Percentiles rank a stretch among this genome's conserved stretches.
These are phyloP conservation scores for Paramecium bursaria DNA, from an alignment of 73 alveolate genomes.

Conservation along the genomic window DNA sequence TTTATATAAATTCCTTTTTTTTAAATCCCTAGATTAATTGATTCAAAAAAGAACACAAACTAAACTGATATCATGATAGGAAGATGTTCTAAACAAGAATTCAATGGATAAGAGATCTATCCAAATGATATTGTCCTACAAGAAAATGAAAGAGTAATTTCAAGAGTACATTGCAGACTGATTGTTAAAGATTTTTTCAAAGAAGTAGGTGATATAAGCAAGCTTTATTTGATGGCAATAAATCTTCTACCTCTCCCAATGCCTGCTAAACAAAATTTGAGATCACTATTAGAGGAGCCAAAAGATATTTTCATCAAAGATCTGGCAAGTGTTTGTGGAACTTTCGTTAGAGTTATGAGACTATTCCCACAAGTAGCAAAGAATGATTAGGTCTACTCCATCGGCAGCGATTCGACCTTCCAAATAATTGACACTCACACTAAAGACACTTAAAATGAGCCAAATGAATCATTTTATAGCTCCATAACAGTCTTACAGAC, in stretches of 20 bases:
- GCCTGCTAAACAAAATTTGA: background rate
- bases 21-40: slow-evolving; percentile 46
- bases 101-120: background rate
- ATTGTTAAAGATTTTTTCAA: slow-evolving; percentile 28
- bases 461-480: background rate
- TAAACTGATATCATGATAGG: slow-evolving; percentile 66
- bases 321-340: slow-evolving; percentile 64
- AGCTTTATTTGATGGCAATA: background rate
- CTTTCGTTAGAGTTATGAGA: slow-evolving; percentile 5
- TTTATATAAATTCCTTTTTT: too few relatives aligned
- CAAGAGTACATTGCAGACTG: slow-evolving; percentile 64
- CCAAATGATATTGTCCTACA: slow-evolving; percentile 67
- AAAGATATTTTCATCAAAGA: slow-evolving; percentile 48
- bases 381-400: slow-evolving; percentile 5
- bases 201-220: background rate
- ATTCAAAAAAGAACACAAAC: slow-evolving; percentile 49
- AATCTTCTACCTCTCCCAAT: background rate
- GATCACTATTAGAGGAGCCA: slow-evolving; percentile 34
- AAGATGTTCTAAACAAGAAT: slow-evolving; percentile 1
- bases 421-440: background rate
- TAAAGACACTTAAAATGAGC: too few relatives aligned
- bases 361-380: slow-evolving; percentile 9
- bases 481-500: background rate
- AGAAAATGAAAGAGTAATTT: slow-evolving; percentile 45
- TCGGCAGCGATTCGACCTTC: slow-evolving; percentile 58